Base-by-base conservation (phyloP, 2,329 filamentous ascomycete species). In the Pleoardoris graminearum region DNA sequence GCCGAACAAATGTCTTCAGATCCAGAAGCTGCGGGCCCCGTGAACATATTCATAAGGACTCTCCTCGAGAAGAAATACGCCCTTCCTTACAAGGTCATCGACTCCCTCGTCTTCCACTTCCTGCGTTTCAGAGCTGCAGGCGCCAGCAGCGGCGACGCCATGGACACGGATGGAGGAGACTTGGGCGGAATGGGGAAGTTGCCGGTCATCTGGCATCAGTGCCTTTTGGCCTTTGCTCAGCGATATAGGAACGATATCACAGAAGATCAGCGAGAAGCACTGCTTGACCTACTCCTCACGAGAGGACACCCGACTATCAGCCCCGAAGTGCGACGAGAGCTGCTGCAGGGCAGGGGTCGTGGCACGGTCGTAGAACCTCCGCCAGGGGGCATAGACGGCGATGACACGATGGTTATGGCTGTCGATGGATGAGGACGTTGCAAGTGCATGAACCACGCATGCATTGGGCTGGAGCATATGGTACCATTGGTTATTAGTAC, bases 41-140 rank as follows among this genome's bases (percentile, higher is more conserved):
- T 92, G 56, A 97, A 97, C 75, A 88, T 96, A 63, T 95, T 99
- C 75, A 96, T 99, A 76, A 90, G 90, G 69, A 86, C 90, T 0
- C 82, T 99, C 32, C 79, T 99, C 3, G 93, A 97, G 75, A 99
- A 99, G 82, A 95, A 95, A 70, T 97, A 99, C 65, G 94, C 94
- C 0, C 80, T 99, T 10, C 94, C 93, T 0, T 97, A 89, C 77
- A 93, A 96, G 75, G 93, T 96, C 48, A 86, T 99, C 44, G 94
- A 99, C 65, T 88, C 91, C 1, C 79, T 97, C 1, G 94, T 99
- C 8, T 97, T 97, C 78, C 93, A 99, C 75, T 99, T 99, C 75
- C 75, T 97, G 57, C 88, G 94, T 14, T 97, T 96, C 79, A 83
- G 90, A 29, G 88, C 83, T 48, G 81, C 84, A 22, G 86, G 89